Percentiles rank a stretch among this genome's conserved stretches.
Evolutionary conservation across 352 stramenopile genomes (phyloP).

Genomic region (Pythium scleroteichum): DNA sequence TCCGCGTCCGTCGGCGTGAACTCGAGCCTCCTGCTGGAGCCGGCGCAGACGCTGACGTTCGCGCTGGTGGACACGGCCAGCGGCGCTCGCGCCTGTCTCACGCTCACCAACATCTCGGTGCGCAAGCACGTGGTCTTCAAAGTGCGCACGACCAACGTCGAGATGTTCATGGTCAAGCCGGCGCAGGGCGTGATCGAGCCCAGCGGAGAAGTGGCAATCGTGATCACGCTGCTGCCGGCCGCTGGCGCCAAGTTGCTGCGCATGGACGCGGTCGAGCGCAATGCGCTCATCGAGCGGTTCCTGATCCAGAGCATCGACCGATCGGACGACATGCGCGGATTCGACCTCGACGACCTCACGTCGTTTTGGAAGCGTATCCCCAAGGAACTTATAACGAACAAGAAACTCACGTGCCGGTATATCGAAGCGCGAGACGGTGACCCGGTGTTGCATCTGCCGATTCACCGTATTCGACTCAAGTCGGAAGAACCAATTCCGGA

Average conservation of each 20-base stretch:
- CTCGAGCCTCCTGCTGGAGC: conserved; percentile 76
- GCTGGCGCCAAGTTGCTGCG: conserved; percentile 34
- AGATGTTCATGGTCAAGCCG: conserved; percentile 76
- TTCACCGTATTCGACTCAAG: conserved; percentile 11
- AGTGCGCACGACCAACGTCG: conserved; percentile 71
- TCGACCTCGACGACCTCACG: conserved; percentile 32
- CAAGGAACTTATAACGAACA: conserved; percentile 53
- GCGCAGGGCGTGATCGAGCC: conserved; percentile 59
- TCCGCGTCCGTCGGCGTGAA: conserved; percentile 65
- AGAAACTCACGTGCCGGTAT: conserved; percentile 71
- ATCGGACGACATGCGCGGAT: conserved; percentile 28
- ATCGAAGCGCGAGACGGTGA: conserved; percentile 38
- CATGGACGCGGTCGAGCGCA: conserved; percentile 44
- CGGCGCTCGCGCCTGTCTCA: conserved; percentile 27
- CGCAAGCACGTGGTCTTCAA: conserved; percentile 70
- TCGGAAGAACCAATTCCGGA: conserved; percentile 3
- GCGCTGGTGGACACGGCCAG: conserved; percentile 18
- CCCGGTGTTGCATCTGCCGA: conserved; percentile 2
- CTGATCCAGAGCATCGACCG: conserved; percentile 42
- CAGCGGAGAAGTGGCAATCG: conserved; percentile 35
- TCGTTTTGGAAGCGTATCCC: conserved; percentile 64
- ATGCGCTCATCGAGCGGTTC: conserved; percentile 43
- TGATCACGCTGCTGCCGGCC: conserved; percentile 39
- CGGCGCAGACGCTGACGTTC: conserved; percentile 59
- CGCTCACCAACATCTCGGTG: conserved; percentile 68